Percentiles rank a stretch among this genome's conserved stretches.
phyloP scores from a whole-genome alignment of 169 alveolate genomes.

The Plasmodium reichenowi region DNA sequence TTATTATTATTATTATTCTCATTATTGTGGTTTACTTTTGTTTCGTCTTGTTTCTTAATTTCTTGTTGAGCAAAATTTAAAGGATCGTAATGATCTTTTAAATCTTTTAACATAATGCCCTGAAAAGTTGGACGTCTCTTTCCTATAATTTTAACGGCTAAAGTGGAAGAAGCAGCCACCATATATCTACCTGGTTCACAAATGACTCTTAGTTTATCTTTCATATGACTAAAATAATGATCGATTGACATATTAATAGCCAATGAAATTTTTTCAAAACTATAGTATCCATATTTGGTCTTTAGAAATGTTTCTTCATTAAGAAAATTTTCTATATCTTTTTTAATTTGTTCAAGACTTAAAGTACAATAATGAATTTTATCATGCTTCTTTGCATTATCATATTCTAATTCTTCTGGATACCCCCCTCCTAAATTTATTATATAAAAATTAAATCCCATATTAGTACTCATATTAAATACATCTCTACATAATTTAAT shows the following conservation, averaged over 20 bases:
- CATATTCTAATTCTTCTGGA: conserved; percentile 75
- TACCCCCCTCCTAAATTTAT: conserved; percentile 75
- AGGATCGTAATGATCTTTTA: conserved; percentile 6
- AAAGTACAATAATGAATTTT: conserved; percentile 26
- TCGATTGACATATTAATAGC: conserved; percentile 73
- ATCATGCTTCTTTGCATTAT: conserved; percentile 39
- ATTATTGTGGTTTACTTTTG: background rate
- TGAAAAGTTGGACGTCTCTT: conserved; percentile 62
- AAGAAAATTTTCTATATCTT: conserved; percentile 20
- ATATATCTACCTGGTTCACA: conserved; percentile 76
- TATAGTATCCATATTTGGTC: conserved; percentile 31
- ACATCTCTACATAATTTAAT: conserved; percentile 58
- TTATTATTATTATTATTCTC: background rate
- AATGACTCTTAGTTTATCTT: conserved; percentile 22
- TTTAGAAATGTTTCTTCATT: conserved; percentile 41
- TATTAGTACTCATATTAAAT: background rate
- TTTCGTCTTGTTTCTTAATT: background rate
- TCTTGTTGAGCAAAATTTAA: background rate
- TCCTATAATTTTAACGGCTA: conserved; percentile 70
- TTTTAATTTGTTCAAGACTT: conserved; percentile 29
- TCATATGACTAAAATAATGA: conserved; percentile 52
- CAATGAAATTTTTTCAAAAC: conserved; percentile 66
- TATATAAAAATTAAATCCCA: conserved; percentile 48
- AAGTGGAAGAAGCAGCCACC: conserved; percentile 42
- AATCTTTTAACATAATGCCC: conserved; percentile 2